Evolutionary conservation across 306 rosid genomes (phyloP), one percentile per base, ranked within the genome.

Genomic region (Lathyrus oleraceus): DNA sequence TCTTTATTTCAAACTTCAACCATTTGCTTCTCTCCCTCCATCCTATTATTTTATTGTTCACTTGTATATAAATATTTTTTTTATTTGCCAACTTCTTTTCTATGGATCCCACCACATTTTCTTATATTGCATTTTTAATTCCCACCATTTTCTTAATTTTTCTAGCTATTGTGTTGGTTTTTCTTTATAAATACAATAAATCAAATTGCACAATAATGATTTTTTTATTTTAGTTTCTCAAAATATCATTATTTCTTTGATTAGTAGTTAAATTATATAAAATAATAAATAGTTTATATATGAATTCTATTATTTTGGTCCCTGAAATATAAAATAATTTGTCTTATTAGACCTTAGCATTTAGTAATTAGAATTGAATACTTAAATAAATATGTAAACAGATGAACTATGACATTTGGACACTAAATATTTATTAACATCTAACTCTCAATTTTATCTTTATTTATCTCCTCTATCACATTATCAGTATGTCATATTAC

Each of bases 1-100:
- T 68, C 69, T 74, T 82, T 85, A 17, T 78, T 69, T 76, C 77
- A 76, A 81, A 68, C 69, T 65, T 60, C 86, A 78, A 56, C 48
- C 69, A 56, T 44, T 79, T 84, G 73, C 81, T 56, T 56, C 86
- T 72, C 81, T 42, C 40, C 73, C 47, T 16, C 79, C 30, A 56
- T 78, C n/a, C 10, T 57, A 10, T 76, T 39, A 25, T 59, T 35
- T 74, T 70, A 48, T 32, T 68, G 3, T 66, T 71, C 21, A 36
- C 62, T 76, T 65, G 23, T 43, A n/a, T 17, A 17, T 56, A 35
- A 71, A 6, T 52, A 4, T 2, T 28, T 76, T 19, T 12, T 76
- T 61, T 4, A 77, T 77, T 62, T 71, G 44, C 58, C 71, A 73
- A 54, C 75, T 58, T 53, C 70, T 28, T 13, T 3, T 15, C 38